phyloP scores from a whole-genome alignment of 2,329 filamentous ascomycete genomes.

The Fusarium liriodendri region DNA sequence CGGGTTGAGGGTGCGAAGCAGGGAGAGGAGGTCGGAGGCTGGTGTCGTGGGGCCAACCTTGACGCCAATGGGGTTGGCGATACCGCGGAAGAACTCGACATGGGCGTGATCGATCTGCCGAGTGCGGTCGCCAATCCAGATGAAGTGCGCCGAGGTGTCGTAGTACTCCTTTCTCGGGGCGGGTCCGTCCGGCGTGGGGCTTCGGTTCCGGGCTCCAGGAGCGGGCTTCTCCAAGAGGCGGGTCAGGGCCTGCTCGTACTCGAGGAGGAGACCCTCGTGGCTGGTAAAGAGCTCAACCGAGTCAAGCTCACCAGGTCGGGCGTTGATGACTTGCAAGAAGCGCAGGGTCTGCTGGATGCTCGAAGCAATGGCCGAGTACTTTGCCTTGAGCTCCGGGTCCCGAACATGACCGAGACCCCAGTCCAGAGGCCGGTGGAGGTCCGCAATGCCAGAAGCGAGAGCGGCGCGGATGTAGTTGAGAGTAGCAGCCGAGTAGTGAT shows the following conservation, averaged over 20 bases:
- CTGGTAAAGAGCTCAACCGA: slow-evolving; percentile 96
- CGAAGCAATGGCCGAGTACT: slow-evolving; percentile 86
- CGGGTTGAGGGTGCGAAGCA: slow-evolving; percentile 91
- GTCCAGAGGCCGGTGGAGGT: slow-evolving; percentile 92
- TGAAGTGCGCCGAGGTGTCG: slow-evolving; percentile 94
- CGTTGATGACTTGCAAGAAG: slow-evolving; percentile 94
- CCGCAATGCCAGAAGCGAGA: slow-evolving; percentile 88
- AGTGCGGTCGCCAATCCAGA: slow-evolving; percentile 98
- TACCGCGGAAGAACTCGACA: slow-evolving; percentile 96
- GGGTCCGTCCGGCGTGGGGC: slow-evolving; percentile 56
- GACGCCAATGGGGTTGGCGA: slow-evolving; percentile 95
- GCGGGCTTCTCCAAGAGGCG: slow-evolving; percentile 76
- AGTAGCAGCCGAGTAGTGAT: slow-evolving; percentile 95
- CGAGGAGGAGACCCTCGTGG: slow-evolving; percentile 92
- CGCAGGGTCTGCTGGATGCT: slow-evolving; percentile 91
- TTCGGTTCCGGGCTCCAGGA: slow-evolving; percentile 46
- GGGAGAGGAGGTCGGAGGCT: slow-evolving; percentile 76
- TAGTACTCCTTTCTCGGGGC: slow-evolving; percentile 75
- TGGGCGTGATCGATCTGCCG: slow-evolving; percentile 93
- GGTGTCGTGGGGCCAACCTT: slow-evolving; percentile 93
- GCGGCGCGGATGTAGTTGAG: slow-evolving; percentile 92
- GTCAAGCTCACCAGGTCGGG: slow-evolving; percentile 84
- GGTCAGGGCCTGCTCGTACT: slow-evolving; percentile 93
- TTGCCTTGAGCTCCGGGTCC: slow-evolving; percentile 83
- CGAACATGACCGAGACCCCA: slow-evolving; percentile 94